phyloP scores from a whole-genome alignment of 768 basidiomycete genomes.

The Suillus discolor region DNA sequence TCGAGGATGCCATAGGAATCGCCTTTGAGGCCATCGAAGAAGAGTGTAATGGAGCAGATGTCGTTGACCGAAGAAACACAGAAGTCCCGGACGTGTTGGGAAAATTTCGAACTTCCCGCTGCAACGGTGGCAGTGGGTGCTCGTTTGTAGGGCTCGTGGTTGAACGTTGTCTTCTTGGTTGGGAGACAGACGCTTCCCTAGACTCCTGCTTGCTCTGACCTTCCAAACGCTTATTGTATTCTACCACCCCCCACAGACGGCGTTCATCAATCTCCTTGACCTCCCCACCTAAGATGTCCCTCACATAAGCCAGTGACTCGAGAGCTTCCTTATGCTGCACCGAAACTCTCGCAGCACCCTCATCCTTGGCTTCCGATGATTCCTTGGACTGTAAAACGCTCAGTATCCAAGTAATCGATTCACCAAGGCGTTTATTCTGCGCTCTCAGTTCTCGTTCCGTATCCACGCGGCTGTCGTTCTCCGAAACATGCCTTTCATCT shows the following conservation, averaged over 20 bases:
- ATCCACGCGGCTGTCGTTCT: conserved; percentile 68
- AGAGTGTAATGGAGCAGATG: conserved; percentile 13
- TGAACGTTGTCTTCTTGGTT: conserved; percentile 54
- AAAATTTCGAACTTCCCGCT: conserved; percentile 21
- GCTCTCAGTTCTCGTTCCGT: conserved; percentile 59
- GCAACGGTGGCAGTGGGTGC: conserved; percentile 10
- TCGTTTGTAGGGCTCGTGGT: conserved; percentile 35
- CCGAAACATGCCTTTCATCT: conserved; percentile 68
- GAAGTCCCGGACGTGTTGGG: conserved; percentile 14
- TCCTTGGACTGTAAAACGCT: conserved; percentile 65
- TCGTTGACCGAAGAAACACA: conserved; percentile 23
- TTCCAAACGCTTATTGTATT: conserved; percentile 41
- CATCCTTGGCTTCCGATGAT: conserved; percentile 40
- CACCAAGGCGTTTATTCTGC: conserved; percentile 66
- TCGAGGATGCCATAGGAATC: conserved; percentile 7
- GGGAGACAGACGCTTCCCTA: conserved; percentile 13
- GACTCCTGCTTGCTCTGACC: conserved; percentile 26
- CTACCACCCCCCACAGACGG: conserved; percentile 60
- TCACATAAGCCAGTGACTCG: conserved; percentile 75
- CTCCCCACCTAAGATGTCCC: conserved; percentile 67
- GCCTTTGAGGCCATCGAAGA: conserved; percentile 15
- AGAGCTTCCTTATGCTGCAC: conserved; percentile 60
- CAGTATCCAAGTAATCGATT: conserved; percentile 74
- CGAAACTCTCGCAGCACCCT: conserved; percentile 44
- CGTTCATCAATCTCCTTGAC: conserved; percentile 62